These are phyloP conservation scores for Scleroderma citrinum DNA, from an alignment of 768 basidiomycete species.

Conservation along the genomic window DNA sequence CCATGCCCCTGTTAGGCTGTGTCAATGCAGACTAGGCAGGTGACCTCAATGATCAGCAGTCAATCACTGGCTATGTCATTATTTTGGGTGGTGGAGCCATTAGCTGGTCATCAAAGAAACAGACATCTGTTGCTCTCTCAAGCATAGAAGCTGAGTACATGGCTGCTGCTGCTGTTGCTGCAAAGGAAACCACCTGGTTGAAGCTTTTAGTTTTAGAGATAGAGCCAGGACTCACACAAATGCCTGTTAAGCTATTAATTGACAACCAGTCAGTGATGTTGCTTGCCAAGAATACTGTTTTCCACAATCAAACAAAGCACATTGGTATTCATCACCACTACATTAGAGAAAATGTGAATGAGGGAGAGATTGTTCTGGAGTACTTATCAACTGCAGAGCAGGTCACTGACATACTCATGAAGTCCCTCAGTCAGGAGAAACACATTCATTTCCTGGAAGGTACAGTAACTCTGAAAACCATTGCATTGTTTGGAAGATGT, in stretches of 20 bases:
- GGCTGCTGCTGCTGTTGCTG: conserved; percentile 24
- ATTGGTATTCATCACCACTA: conserved; percentile 6
- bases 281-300: conserved; percentile 10
- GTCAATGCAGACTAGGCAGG: conserved; percentile 10
- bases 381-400: conserved; percentile 17
- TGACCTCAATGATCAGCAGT: not conserved
- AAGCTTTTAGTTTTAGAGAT: conserved; percentile 15
- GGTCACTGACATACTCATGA: conserved; percentile 26
- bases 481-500: no score
- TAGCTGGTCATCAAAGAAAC: conserved; percentile 26
- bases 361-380: not conserved
- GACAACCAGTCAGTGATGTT: conserved; percentile 4
- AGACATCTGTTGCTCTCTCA: conserved; percentile 17
- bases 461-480: no score
- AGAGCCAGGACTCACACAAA: not conserved
- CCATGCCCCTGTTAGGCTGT: not conserved
- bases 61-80: conserved; percentile 26
- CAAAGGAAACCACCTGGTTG: conserved; percentile 23
- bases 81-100: conserved; percentile 31
- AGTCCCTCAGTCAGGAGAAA: conserved; percentile 1
- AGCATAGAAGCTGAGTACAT: conserved; percentile 42
- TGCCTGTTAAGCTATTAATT: not conserved
- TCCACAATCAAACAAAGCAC: conserved; percentile 23
- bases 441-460: no score
- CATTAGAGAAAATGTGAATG: not conserved